Percentiles rank a stretch among this genome's conserved stretches.
Evolutionary conservation across 441 rosid genomes (phyloP).

Genomic region (Mallotus japonicus): DNA sequence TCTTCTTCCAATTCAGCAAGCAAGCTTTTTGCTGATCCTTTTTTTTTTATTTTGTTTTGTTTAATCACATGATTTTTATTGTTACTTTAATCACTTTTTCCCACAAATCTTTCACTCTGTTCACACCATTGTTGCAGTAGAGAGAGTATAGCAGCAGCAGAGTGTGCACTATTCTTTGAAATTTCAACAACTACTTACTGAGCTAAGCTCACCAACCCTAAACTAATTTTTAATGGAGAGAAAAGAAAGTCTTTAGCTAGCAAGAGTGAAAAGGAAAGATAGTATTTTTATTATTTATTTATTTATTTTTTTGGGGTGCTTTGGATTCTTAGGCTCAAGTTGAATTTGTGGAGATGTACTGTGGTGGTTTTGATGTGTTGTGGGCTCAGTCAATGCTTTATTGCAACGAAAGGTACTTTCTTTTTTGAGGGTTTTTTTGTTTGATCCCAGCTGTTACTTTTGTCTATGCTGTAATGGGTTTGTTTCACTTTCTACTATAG

Average conservation of each 20-base stretch:
- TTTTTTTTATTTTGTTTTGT: not conserved
- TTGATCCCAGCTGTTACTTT: constrained; percentile 29
- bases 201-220: not conserved
- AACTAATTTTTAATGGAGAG: not conserved
- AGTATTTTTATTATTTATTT: not conserved
- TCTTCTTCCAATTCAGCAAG: not conserved
- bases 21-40: not conserved
- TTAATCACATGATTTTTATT: not conserved
- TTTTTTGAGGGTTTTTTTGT: constrained; percentile 27
- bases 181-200: constrained; percentile 6
- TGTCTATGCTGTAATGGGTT: constrained; percentile 28
- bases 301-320: constrained; percentile 20
- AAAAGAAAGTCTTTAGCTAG: not conserved
- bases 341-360: constrained; percentile 40
- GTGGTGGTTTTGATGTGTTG: constrained; percentile 38
- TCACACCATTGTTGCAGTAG: constrained; percentile 15
- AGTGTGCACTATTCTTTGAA: constrained; percentile 21
- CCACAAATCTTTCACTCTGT: not conserved
- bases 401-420: constrained; percentile 43
- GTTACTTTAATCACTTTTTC: not conserved
- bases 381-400: constrained; percentile 58
- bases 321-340: constrained; percentile 47
- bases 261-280: not conserved
- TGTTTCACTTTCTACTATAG: constrained; percentile 28
- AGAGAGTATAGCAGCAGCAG: not conserved